A percentile compares a stretch with the other conserved stretches of the same genome.
Conservation (phyloP, 1,284 basidiomycete genomes). For the Mycena citricolor region DNA sequence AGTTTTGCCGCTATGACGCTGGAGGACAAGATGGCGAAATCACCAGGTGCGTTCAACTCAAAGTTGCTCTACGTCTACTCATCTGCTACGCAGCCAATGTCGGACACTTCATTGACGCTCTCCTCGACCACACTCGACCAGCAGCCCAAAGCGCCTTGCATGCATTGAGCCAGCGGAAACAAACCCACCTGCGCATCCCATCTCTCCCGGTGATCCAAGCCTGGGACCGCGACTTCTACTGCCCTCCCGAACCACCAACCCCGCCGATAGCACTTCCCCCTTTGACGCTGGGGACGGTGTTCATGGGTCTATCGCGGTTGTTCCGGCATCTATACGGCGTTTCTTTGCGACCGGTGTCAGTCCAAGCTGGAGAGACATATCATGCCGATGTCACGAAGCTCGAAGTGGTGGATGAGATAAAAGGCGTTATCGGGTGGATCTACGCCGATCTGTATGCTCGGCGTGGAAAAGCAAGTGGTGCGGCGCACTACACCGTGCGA, state of each 20-base stretch:
- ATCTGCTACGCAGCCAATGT: constrained; percentile 89
- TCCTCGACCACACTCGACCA: constrained; percentile 76
- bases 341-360: constrained; percentile 68
- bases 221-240: constrained; percentile 93
- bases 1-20: constrained; percentile 86
- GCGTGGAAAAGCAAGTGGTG: constrained; percentile 84
- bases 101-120: constrained; percentile 74
- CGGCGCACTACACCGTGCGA: constrained; percentile 96
- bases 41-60: constrained; percentile 56
- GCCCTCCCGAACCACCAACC: constrained; percentile 72
- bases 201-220: constrained; percentile 70
- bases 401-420: constrained; percentile 87
- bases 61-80: no score
- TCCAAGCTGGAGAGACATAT: constrained; percentile 84
- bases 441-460: constrained; percentile 92
- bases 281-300: constrained; percentile 80
- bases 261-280: constrained; percentile 69
- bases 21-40: constrained; percentile 93
- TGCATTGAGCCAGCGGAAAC: constrained; percentile 73
- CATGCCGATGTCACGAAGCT: constrained; percentile 86
- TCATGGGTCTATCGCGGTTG: constrained; percentile 83
- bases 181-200: constrained; percentile 56
- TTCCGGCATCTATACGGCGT: constrained; percentile 89
- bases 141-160: constrained; percentile 73
- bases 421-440: constrained; percentile 88